Conservation (phyloP, 176 grass and related monocot genomes). For the Musa acuminata region DNA sequence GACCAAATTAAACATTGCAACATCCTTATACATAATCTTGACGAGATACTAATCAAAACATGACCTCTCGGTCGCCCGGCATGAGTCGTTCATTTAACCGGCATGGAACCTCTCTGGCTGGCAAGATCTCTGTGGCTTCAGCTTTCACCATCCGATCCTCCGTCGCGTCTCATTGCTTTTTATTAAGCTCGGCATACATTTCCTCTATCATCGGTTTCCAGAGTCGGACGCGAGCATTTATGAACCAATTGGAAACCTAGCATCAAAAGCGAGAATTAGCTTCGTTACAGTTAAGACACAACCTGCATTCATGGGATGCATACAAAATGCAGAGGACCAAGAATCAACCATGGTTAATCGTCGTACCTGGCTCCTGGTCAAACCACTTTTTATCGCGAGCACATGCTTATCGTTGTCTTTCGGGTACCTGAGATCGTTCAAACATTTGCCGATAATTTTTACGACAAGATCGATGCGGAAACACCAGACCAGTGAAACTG, state of each 20-base stretch:
- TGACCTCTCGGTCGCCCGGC: neutral
- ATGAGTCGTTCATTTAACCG: neutral
- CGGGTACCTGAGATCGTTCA: conserved; percentile 44
- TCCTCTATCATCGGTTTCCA: conserved; percentile 96
- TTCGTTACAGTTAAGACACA: too few relatives aligned
- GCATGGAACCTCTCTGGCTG: neutral
- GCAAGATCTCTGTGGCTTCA: neutral
- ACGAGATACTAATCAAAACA: too few relatives aligned
- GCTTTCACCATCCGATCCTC: conserved; percentile 13
- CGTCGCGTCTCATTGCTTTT: conserved; percentile 20
- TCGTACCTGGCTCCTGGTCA: conserved; percentile 64
- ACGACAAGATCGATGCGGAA: neutral
- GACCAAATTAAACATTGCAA: too few relatives aligned
- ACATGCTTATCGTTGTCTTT: conserved; percentile 77
- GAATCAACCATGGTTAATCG: neutral
- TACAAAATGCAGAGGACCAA: neutral
- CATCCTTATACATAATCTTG: too few relatives aligned
- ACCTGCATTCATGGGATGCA: neutral
- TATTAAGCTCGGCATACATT: conserved; percentile 56
- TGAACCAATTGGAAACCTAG: conserved; percentile 90
- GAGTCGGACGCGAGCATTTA: conserved; percentile 68
- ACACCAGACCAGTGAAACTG: neutral
- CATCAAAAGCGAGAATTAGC: neutral
- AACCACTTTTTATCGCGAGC: conserved; percentile 65
- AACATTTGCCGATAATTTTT: neutral